These are phyloP conservation scores for Nicotiana knightiana DNA, from an alignment of 257 asterid species.

Conservation along the genomic window DNA sequence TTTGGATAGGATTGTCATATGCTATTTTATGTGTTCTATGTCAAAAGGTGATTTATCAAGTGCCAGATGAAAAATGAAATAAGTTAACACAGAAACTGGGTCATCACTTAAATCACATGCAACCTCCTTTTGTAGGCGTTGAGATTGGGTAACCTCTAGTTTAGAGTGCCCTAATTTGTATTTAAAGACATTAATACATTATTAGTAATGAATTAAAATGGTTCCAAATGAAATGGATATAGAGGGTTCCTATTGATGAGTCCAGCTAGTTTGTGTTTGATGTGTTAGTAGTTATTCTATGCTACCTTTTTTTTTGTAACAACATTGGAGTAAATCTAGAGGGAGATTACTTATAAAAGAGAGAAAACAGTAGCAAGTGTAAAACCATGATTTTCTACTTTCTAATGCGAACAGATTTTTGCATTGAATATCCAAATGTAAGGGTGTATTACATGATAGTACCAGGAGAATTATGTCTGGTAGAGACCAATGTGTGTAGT, in stretches of 20 bases:
- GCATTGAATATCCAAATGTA: not conserved
- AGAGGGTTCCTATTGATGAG: not conserved
- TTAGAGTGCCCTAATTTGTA: not conserved
- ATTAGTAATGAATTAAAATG: not conserved
- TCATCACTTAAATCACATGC: not conserved
- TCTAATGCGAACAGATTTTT: too few species aligned
- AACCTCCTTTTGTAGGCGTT: not conserved
- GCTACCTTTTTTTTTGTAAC: not conserved
- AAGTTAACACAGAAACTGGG: not conserved
- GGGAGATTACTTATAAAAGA: not conserved
- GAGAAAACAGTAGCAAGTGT: not conserved
- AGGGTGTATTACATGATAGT: not conserved
- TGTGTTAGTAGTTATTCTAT: not conserved
- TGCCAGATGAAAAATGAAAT: not conserved
- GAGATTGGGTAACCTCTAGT: not conserved
- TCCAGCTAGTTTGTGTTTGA: not conserved
- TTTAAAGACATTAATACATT: not conserved
- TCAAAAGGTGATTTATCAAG: not conserved
- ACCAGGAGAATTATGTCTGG: not conserved
- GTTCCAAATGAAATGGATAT: not conserved
- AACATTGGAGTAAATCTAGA: not conserved
- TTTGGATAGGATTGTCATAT: not conserved
- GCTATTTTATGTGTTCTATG: not conserved
- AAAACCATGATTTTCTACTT: not conserved
- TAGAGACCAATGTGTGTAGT: not conserved